A percentile compares a stretch with the other conserved stretches of the same genome.
phyloP scores from a whole-genome alignment of 2,329 filamentous ascomycete species.

The Hypoxylon sp. region DNA sequence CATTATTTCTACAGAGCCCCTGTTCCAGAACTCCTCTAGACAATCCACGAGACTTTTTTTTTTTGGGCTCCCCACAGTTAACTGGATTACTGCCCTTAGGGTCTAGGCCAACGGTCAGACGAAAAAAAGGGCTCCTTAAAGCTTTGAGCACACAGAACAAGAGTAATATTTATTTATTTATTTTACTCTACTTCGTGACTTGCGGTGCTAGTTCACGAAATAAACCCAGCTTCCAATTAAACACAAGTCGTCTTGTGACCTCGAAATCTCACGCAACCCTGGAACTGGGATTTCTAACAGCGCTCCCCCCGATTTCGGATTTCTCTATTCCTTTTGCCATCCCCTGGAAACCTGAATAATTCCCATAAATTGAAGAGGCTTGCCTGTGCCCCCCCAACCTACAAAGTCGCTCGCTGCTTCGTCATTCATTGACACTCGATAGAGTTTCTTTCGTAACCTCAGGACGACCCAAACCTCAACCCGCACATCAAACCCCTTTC shows the following conservation, averaged over 20 bases:
- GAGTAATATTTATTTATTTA: slow-evolving; percentile 17
- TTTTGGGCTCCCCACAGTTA: slow-evolving; percentile 30
- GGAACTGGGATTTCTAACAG: slow-evolving; percentile 25
- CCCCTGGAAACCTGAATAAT: slow-evolving; percentile 16
- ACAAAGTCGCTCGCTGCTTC: slow-evolving; percentile 27
- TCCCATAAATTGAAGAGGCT: slow-evolving; percentile 39
- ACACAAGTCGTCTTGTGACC: slow-evolving; percentile 42
- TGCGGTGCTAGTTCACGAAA: slow-evolving; percentile 25
- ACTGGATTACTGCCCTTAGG: slow-evolving; percentile 21
- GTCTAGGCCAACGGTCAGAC: slow-evolving; percentile 38
- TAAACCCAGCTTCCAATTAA: slow-evolving; percentile 33
- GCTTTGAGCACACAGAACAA: slow-evolving; percentile 31
- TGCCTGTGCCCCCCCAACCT: slow-evolving; percentile 18
- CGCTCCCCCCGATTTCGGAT: slow-evolving; percentile 44
- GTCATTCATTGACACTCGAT: slow-evolving; percentile 20
- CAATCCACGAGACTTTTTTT: slow-evolving; percentile 36
- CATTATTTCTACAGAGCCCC: slow-evolving; percentile 18
- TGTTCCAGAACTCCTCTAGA: slow-evolving; percentile 32
- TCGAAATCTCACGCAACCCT: slow-evolving; percentile 33
- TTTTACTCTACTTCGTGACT: slow-evolving; percentile 26
- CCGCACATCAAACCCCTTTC: slow-evolving; percentile 15
- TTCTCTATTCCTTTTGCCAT: slow-evolving; percentile 21
- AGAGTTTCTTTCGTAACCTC: slow-evolving; percentile 29
- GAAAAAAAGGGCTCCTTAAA: slow-evolving; percentile 10
- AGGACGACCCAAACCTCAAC: slow-evolving; percentile 12